These are phyloP conservation scores for Yarrowia divulgata DNA, from an alignment of 805 yeast species.

Conservation along the genomic window DNA sequence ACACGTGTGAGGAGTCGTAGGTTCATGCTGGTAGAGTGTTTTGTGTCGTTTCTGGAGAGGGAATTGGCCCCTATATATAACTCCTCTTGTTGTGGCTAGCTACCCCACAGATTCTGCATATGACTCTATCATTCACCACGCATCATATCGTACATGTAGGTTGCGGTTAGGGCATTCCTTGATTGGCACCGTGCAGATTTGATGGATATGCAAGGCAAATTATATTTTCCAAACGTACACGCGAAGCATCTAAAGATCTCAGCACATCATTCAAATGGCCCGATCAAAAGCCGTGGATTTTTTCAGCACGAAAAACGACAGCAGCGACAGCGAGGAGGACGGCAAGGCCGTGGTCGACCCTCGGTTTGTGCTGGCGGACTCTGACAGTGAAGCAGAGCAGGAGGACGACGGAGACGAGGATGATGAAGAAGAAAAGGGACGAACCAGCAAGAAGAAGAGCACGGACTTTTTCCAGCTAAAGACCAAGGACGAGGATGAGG, in stretches of 20 bases:
- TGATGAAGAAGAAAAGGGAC: conserved; percentile 41
- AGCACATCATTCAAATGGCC: background rate
- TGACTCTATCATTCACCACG: background rate
- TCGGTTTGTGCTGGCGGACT: conserved; percentile 9
- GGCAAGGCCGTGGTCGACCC: conserved; percentile 15
- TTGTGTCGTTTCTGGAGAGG: background rate
- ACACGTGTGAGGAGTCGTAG: background rate
- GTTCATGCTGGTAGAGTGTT: background rate
- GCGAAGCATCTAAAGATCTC: too few relatives aligned
- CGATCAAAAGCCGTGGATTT: conserved; percentile 29
- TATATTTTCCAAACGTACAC: background rate
- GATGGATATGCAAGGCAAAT: background rate
- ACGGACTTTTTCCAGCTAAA: conserved; percentile 26
- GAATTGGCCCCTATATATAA: background rate
- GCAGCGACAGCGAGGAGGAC: conserved; percentile 32
- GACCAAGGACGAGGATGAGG: conserved; percentile 40
- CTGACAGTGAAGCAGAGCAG: conserved; percentile 14
- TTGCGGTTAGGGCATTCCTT: background rate
- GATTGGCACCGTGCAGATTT: background rate
- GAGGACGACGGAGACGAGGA: conserved; percentile 38
- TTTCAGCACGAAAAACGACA: conserved; percentile 34
- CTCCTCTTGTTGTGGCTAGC: background rate
- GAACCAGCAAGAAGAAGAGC: conserved; percentile 35
- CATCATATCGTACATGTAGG: background rate
- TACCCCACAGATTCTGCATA: background rate